Conservation (phyloP, 2,329 filamentous ascomycete genomes). For the Neoarthrinium moseri region DNA sequence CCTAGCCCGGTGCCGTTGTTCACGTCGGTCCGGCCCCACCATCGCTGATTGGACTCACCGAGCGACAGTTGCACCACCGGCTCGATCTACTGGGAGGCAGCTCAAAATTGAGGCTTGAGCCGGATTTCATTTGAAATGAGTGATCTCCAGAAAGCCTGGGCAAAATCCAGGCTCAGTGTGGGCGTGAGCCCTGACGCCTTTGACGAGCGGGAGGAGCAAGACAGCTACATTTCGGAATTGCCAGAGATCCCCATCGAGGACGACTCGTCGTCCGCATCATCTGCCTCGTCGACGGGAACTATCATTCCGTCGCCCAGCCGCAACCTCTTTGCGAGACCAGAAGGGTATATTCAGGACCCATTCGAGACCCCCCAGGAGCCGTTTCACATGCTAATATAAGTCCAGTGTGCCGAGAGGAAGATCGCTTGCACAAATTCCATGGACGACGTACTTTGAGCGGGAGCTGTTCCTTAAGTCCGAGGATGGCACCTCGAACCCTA, state of each 20-base stretch:
- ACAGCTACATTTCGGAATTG: constrained; percentile 40
- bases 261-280: constrained; percentile 75
- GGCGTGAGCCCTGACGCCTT: constrained; percentile 47
- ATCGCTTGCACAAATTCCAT: constrained; percentile 67
- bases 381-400: neutral
- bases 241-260: constrained; percentile 52
- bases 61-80: neutral
- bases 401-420: constrained; percentile 48
- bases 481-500: constrained; percentile 43
- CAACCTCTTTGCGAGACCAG: constrained; percentile 70
- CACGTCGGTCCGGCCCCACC: too few relatives aligned
- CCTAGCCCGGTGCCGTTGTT: too few relatives aligned
- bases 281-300: constrained; percentile 92
- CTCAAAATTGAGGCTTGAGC: neutral
- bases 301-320: constrained; percentile 75
- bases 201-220: constrained; percentile 45
- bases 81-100: neutral
- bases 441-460: constrained; percentile 88
- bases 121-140: constrained; percentile 62
- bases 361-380: too few relatives aligned
- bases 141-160: constrained; percentile 76
- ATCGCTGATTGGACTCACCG: too few relatives aligned
- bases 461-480: constrained; percentile 71
- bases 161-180: constrained; percentile 66
- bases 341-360: too few relatives aligned